phyloP scores from a whole-genome alignment of 441 rosid genomes.

The Mallotus repandus region DNA sequence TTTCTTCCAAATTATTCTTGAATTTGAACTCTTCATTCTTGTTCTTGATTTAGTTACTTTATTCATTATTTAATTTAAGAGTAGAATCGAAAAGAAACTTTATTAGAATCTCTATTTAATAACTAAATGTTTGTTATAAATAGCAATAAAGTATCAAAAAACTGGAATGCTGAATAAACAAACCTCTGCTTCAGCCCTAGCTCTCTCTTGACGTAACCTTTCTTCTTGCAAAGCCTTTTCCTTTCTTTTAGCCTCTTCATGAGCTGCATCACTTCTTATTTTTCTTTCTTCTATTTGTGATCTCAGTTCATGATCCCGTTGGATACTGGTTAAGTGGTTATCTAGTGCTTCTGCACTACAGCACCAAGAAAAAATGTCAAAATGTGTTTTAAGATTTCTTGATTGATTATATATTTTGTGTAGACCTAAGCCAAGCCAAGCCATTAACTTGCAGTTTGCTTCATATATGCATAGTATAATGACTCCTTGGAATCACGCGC shows the following conservation, averaged over 20 bases:
- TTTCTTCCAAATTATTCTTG: neutral
- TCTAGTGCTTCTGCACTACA: constrained; percentile 93
- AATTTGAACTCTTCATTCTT: neutral
- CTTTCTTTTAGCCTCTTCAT: constrained; percentile 83
- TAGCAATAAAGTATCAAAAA: neutral
- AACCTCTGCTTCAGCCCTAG: constrained; percentile 88
- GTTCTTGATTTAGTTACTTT: neutral
- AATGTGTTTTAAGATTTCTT: neutral
- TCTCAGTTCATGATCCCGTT: constrained; percentile 74
- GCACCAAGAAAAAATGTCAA: constrained; percentile 17
- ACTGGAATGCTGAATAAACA: constrained; percentile 25
- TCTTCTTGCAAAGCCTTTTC: constrained; percentile 80
- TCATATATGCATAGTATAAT: neutral
- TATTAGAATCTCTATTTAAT: neutral
- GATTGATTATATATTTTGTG: neutral
- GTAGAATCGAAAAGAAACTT: neutral
- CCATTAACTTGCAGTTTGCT: neutral
- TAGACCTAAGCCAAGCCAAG: neutral
- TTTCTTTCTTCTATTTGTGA: constrained; percentile 91
- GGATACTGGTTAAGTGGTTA: constrained; percentile 78
- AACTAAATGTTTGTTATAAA: neutral
- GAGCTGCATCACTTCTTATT: constrained; percentile 78
- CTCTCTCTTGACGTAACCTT: constrained; percentile 74
- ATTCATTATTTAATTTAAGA: neutral
- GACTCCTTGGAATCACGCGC: neutral